phyloP scores from a whole-genome alignment of 2,329 filamentous ascomycete genomes.

The Byssochlamys sp. region DNA sequence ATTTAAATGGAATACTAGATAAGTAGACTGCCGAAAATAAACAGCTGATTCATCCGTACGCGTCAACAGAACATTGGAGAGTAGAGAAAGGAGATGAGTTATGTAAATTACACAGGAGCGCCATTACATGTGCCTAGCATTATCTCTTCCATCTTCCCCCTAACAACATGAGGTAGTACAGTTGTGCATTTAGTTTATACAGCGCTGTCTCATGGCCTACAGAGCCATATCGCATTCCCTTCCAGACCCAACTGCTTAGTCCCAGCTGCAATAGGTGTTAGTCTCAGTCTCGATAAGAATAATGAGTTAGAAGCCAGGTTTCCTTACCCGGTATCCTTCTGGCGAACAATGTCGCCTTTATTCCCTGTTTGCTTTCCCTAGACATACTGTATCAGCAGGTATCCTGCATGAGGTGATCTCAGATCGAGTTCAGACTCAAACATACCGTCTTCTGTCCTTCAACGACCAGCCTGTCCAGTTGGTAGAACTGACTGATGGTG shows the following conservation, averaged over 20 bases:
- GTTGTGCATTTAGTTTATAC: neutral
- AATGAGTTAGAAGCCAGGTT: neutral
- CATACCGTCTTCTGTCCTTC: constrained; percentile 73
- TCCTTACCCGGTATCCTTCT: constrained; percentile 66
- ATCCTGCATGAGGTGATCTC: neutral
- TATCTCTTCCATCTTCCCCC: neutral
- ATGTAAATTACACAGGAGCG: neutral
- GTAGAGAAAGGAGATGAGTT: neutral
- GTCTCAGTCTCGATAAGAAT: neutral
- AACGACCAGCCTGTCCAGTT: constrained; percentile 81
- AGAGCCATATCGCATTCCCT: neutral
- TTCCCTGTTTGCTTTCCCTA: constrained; percentile 61
- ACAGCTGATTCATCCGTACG: neutral
- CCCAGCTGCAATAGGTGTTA: constrained; percentile 7
- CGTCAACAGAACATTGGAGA: neutral
- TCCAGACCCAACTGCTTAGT: neutral
- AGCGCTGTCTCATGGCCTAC: neutral
- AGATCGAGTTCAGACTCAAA: constrained; percentile 10
- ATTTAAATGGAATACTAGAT: neutral
- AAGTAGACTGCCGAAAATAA: neutral
- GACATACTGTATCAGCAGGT: constrained; percentile 1
- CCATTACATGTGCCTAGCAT: neutral
- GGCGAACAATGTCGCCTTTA: constrained; percentile 55
- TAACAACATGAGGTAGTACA: neutral
- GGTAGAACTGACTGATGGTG: constrained; percentile 86